Conservation (phyloP, 225 moss, liverwort and hornwort genomes). For the Bryoerythrophyllum caledonicum region DNA sequence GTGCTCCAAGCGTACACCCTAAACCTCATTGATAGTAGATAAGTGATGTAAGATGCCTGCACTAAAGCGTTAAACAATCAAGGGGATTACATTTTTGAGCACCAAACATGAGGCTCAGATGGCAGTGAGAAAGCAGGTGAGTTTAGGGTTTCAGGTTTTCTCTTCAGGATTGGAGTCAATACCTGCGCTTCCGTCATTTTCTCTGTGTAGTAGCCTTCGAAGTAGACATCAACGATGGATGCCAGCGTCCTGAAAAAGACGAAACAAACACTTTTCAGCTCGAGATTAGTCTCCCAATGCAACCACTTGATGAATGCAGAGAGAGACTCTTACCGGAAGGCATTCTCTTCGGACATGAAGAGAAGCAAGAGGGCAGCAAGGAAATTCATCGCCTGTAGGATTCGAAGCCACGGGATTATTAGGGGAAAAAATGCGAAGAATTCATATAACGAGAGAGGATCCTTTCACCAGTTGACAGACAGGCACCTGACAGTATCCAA, state of each 20-base stretch:
- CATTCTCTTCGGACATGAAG: slow-evolving; percentile 88
- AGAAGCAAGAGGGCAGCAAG: slow-evolving; percentile 85
- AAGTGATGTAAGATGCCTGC: too few species aligned
- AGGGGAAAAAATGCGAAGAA: neutral
- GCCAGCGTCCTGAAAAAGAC: slow-evolving; percentile 69
- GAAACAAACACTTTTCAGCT: slow-evolving; percentile 4
- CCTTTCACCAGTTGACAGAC: neutral
- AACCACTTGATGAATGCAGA: slow-evolving; percentile 1
- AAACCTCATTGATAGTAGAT: too few species aligned
- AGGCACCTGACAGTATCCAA: slow-evolving; percentile 92
- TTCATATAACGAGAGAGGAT: too few species aligned
- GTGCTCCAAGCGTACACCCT: too few species aligned
- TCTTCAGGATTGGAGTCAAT: neutral
- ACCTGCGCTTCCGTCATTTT: slow-evolving; percentile 86
- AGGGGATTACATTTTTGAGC: too few species aligned
- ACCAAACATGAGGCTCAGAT: too few species aligned
- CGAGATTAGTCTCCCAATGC: neutral
- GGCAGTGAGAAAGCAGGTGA: too few species aligned
- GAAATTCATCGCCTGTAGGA: slow-evolving; percentile 88
- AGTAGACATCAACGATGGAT: slow-evolving; percentile 81
- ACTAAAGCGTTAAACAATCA: too few species aligned
- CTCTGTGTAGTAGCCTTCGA: slow-evolving; percentile 87
- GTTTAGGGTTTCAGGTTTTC: too few species aligned
- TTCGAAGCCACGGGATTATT: neutral
- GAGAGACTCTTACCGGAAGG: slow-evolving; percentile 68